phyloP scores from a whole-genome alignment of 2,329 filamentous ascomycete genomes.

The Aspergillus ruber region DNA sequence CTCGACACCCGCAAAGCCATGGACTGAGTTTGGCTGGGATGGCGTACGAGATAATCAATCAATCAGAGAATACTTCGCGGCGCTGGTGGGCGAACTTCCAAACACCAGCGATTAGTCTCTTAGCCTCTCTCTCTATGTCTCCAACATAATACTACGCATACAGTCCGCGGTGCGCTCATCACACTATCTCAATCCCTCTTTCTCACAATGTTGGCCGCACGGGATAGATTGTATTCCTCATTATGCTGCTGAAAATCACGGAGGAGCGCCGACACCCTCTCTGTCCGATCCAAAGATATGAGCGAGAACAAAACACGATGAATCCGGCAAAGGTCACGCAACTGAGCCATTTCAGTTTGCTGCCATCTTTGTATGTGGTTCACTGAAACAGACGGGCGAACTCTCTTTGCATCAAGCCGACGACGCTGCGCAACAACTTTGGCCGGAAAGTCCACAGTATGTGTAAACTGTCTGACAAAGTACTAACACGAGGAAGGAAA shows the following conservation, averaged over 20 bases:
- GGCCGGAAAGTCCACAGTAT: conserved; percentile 46
- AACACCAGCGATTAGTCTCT: no score
- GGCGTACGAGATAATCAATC: no score
- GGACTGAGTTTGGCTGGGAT: no score
- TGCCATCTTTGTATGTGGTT: conserved; percentile 45
- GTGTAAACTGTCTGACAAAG: no score
- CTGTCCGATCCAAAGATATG: neutral
- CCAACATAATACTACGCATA: no score
- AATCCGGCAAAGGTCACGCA: conserved; percentile 41
- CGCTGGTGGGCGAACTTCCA: no score
- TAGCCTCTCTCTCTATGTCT: no score
- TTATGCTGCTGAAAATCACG: conserved; percentile 34
- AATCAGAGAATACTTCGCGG: no score
- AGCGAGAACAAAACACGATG: conserved; percentile 44
- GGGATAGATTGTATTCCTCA: conserved; percentile 34
- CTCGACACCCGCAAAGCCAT: no score
- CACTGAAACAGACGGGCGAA: conserved; percentile 28
- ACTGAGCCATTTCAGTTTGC: conserved; percentile 36
- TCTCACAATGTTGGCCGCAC: conserved; percentile 18
- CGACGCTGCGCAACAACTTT: conserved; percentile 34
- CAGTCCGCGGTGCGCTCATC: no score
- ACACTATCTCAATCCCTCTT: no score
- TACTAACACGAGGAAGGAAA: no score
- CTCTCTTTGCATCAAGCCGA: conserved; percentile 31
- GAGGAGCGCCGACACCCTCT: conserved; percentile 3